These are phyloP conservation scores for Apophysomyces variabilis DNA, from an alignment of 371 early-diverging fungal genomes.

Conservation along the genomic window DNA sequence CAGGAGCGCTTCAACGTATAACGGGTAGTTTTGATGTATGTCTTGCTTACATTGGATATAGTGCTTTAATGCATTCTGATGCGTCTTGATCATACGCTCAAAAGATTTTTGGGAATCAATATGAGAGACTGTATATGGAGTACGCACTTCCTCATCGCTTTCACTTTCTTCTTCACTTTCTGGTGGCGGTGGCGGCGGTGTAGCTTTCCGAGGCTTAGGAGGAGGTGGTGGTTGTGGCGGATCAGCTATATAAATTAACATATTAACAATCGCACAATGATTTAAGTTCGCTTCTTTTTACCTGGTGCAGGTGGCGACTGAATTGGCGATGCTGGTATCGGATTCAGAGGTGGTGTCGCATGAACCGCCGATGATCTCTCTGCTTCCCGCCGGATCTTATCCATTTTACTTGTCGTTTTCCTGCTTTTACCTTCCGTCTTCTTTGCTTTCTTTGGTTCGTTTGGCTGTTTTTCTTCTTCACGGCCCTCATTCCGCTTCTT, in stretches of 20 bases:
- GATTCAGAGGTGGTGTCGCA: conserved; percentile 1
- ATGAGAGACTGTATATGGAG: conserved; percentile 6
- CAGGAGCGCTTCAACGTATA: conserved; percentile 20
- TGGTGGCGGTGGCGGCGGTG: conserved; percentile 3
- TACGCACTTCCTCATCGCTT: conserved; percentile 16
- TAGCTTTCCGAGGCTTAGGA: no score
- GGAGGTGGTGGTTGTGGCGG: conserved; percentile 6
- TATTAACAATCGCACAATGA: no score
- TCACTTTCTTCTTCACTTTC: conserved; percentile 5
- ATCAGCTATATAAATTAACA: background rate
- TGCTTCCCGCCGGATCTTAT: conserved; percentile 8
- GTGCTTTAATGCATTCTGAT: conserved; percentile 20
- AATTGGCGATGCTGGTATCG: conserved; percentile 5
- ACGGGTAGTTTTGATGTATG: conserved; percentile 17
- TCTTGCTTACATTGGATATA: conserved; percentile 20
- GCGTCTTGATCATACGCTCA: conserved; percentile 18
- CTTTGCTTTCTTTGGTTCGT: conserved; percentile 3
- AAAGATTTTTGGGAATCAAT: conserved; percentile 18
- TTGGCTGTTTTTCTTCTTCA: conserved; percentile 12
- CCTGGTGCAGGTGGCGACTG: conserved; percentile 11
- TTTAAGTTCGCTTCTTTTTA: background rate
- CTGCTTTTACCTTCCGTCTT: conserved; percentile 18
- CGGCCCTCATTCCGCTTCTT: conserved; percentile 1
- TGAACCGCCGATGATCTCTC: background rate
- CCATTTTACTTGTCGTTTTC: conserved; percentile 6